phyloP scores from a whole-genome alignment of 1,284 basidiomycete species.

The Phylloporus gajari region DNA sequence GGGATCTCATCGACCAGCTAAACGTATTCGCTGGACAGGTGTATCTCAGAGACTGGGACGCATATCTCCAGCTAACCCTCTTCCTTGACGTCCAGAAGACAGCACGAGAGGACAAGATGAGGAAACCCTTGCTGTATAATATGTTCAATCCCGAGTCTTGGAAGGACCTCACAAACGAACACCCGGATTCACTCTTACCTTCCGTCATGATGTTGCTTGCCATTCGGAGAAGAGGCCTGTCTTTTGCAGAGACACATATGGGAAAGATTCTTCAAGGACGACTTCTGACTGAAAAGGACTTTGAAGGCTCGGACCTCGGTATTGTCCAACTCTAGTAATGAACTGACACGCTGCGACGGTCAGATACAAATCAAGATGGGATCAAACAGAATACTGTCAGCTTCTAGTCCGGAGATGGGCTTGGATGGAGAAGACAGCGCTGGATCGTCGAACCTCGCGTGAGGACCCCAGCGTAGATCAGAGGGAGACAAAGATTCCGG shows the following conservation, averaged over 20 bases:
- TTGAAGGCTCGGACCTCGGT: not conserved
- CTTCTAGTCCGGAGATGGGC: no score
- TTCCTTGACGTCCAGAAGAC: slow-evolving; percentile 7
- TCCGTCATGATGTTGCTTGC: not conserved
- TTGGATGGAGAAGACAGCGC: no score
- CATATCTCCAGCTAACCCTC: not conserved
- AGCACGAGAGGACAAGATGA: slow-evolving; percentile 28
- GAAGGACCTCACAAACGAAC: slow-evolving; percentile 44
- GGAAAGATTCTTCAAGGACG: not conserved
- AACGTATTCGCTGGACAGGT: slow-evolving; percentile 42
- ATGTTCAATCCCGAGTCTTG: slow-evolving; percentile 23
- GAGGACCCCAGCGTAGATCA: no score
- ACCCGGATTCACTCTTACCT: not conserved
- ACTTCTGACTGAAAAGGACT: not conserved
- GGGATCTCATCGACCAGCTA: slow-evolving; percentile 11
- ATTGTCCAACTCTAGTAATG: no score
- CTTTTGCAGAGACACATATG: not conserved
- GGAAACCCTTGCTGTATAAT: not conserved
- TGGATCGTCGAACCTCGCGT: no score
- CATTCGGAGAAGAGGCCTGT: not conserved
- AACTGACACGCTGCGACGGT: no score
- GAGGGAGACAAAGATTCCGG: no score
- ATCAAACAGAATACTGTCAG: no score
- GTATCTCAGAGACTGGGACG: not conserved
- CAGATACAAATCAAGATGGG: no score